These are phyloP conservation scores for Lactarius quietus DNA, from an alignment of 768 basidiomycete genomes.

Conservation along the genomic window DNA sequence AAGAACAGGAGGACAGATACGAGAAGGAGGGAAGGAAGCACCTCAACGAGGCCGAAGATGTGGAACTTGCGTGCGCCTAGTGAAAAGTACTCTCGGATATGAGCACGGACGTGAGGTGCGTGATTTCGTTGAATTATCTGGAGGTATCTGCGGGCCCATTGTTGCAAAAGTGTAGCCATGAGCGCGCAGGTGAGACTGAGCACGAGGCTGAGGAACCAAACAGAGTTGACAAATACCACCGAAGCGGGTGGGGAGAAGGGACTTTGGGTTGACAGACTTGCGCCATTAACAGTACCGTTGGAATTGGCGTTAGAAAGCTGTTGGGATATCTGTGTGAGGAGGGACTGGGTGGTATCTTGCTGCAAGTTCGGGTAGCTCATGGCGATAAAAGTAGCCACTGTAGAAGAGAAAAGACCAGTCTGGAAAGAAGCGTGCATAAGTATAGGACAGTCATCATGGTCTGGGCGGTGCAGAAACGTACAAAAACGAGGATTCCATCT, in stretches of 20 bases:
- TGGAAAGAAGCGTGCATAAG: neutral
- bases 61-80: neutral
- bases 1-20: conserved; percentile 12
- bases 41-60: neutral
- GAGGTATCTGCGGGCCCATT: conserved; percentile 16
- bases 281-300: neutral
- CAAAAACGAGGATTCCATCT: conserved; percentile 15
- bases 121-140: neutral
- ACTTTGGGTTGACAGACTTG: neutral
- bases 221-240: conserved; percentile 2
- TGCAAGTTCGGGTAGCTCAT: neutral
- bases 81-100: neutral
- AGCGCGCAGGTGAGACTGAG: conserved; percentile 7
- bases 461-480: neutral
- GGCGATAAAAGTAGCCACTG: neutral
- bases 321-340: conserved; percentile 16
- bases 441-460: neutral
- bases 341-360: conserved; percentile 8
- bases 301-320: neutral
- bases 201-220: conserved; percentile 11
- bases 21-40: neutral
- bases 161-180: conserved; percentile 13
- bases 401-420: conserved; percentile 14
- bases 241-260: neutral
- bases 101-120: neutral